These are phyloP conservation scores for Xylaria sp. DNA, from an alignment of 2,329 filamentous ascomycete genomes.

Conservation along the genomic window DNA sequence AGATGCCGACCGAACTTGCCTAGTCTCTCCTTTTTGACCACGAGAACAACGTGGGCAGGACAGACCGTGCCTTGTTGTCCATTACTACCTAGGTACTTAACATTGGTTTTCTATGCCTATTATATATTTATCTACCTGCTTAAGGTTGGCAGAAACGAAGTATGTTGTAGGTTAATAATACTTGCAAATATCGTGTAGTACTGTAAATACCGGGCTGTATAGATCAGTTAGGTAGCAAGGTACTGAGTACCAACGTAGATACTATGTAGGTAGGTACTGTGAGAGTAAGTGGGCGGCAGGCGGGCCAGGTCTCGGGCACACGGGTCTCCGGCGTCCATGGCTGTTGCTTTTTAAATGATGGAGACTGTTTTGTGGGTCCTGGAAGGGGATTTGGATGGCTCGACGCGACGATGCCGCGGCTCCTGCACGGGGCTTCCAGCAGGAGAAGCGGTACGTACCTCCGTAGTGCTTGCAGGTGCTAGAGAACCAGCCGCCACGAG, in stretches of 20 bases:
- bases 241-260: neutral
- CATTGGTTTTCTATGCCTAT: no score
- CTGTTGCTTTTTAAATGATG: slow-evolving; percentile 34
- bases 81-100: no score
- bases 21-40: no score
- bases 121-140: no score
- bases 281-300: slow-evolving; percentile 21
- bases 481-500: slow-evolving; percentile 15
- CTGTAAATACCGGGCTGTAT: neutral
- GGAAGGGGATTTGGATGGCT: slow-evolving; percentile 13
- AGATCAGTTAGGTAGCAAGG: neutral
- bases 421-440: slow-evolving; percentile 17
- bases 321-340: slow-evolving; percentile 35
- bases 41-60: no score
- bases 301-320: slow-evolving; percentile 35
- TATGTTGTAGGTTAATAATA: neutral
- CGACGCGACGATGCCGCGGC: slow-evolving; percentile 22
- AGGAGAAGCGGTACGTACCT: slow-evolving; percentile 32
- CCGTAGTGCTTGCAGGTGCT: slow-evolving; percentile 27
- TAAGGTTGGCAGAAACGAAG: no score
- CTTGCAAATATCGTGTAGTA: neutral
- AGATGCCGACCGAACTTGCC: no score
- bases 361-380: slow-evolving; percentile 26
- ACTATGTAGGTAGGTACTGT: neutral
- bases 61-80: no score